Base-by-base conservation (phyloP, 2,329 filamentous ascomycete genomes). In the Paecilomyces sp. region DNA sequence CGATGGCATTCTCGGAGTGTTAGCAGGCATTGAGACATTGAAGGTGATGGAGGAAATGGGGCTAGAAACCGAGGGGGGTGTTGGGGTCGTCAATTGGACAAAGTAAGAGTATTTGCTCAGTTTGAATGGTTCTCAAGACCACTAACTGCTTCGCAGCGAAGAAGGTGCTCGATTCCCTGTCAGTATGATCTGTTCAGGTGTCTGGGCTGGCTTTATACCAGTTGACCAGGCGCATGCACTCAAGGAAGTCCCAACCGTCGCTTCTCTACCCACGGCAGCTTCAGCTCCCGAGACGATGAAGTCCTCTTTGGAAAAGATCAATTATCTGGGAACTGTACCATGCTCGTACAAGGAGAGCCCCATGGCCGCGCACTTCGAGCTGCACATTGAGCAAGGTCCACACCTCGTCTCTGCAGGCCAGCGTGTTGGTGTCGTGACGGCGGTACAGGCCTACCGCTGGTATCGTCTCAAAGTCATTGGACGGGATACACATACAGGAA, bases 381-480 rank as follows among this genome's bases (percentile, higher is more conserved):
- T 94, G 9, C 90, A 94, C 69, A 93, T 93, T 57, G 91, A 95
- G 71, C 91, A 95, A 71, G 90, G 90, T 0, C 89, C 90, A 0
- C 84, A 91, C 34, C 80, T 95, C 0, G 86, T 92, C 67, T 80
- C 80, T 15, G 79, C 82, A 30, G 75, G 80, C 28, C 81, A 86
- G 64, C 85, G 86, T 58, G 81, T 93, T 57, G 87, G 88, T 24
- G 81, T 90, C 6, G 89, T 92, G 3, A 82, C 83, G 33, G 88
- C 88, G 2, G 88, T 89, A 1, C 89, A 92, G 70, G 87, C 87
- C 4, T 91, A 90, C 71, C 84, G 85, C 60, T 92, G 89, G 89
- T 86, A 86, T 71, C 88, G 84, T 0, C 72, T 92, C 41, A 84
- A 83, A 5, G 81, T 92, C 2, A 77, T 77, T 9, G 89, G 89